Evolutionary conservation across 2,329 filamentous ascomycete species (phyloP).

Genomic region (Neopestalotiopsis sp.): DNA sequence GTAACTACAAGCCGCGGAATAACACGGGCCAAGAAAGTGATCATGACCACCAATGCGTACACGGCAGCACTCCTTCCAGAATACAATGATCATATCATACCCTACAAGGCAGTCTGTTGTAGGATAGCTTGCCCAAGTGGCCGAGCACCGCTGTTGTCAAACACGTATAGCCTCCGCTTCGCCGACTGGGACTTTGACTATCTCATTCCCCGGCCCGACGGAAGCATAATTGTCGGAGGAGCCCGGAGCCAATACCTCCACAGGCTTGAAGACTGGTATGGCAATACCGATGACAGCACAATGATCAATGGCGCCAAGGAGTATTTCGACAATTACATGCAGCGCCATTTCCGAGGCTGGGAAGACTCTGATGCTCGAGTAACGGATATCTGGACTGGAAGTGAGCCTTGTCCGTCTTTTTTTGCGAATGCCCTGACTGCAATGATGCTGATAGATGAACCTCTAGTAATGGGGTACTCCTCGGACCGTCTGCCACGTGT

Average conservation of each 20-base stretch:
- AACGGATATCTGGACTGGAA: slow-evolving; percentile 21
- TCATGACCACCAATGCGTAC: slow-evolving; percentile 42
- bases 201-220: slow-evolving; percentile 41
- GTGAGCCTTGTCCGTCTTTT: neutral
- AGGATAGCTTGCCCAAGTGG: neutral
- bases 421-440: neutral
- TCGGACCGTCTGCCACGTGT: slow-evolving; percentile 49
- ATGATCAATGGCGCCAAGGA: slow-evolving; percentile 43
- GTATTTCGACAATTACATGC: slow-evolving; percentile 55
- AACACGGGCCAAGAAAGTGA: slow-evolving; percentile 52
- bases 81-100: slow-evolving; percentile 36
- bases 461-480: slow-evolving; percentile 46
- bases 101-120: slow-evolving; percentile 34
- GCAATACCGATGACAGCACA: slow-evolving; percentile 45
- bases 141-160: neutral
- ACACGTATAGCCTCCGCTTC: slow-evolving; percentile 16
- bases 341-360: slow-evolving; percentile 52
- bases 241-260: slow-evolving; percentile 34
- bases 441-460: neutral
- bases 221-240: slow-evolving; percentile 45
- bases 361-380: slow-evolving; percentile 44
- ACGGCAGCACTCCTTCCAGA: slow-evolving; percentile 36
- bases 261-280: slow-evolving; percentile 45
- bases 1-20: slow-evolving; percentile 58
- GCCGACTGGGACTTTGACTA: slow-evolving; percentile 12